phyloP scores from a whole-genome alignment of 2,329 filamentous ascomycete species.

The Stromatinia cepivora region DNA sequence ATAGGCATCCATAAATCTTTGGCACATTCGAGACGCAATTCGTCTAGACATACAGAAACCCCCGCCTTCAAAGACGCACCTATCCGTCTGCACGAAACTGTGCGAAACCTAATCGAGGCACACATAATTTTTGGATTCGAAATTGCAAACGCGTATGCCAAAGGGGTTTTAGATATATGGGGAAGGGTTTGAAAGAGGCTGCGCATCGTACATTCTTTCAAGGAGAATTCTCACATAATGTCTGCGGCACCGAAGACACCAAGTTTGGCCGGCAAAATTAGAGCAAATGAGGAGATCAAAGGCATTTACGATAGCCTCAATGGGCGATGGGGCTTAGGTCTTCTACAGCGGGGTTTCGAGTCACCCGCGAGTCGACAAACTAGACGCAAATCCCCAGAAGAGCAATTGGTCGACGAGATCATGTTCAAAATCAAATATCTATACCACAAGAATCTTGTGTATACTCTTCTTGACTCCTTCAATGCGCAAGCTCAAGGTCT shows the following conservation, averaged over 20 bases:
- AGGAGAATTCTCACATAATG: background rate
- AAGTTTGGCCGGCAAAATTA: background rate
- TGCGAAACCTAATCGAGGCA: background rate
- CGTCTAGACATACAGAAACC: background rate
- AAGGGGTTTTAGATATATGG: background rate
- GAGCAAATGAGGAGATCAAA: background rate
- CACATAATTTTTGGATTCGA: background rate
- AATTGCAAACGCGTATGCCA: background rate
- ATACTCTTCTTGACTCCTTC: background rate
- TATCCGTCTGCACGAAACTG: background rate
- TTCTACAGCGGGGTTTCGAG: background rate
- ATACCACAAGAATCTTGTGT: background rate
- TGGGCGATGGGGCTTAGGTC: background rate
- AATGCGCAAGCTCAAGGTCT: constrained; percentile 1
- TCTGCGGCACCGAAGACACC: constrained; percentile 3
- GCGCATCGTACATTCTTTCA: background rate
- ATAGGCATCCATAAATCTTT: background rate
- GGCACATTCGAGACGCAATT: background rate
- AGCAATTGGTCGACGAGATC: background rate
- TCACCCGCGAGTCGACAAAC: constrained; percentile 1
- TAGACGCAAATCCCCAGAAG: background rate
- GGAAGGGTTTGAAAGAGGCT: background rate
- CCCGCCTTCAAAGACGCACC: background rate
- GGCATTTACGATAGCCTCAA: background rate
- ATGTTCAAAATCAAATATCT: background rate